These are phyloP conservation scores for Trichoderma cornu-damae DNA, from an alignment of 2,329 filamentous ascomycete species.

Conservation along the genomic window DNA sequence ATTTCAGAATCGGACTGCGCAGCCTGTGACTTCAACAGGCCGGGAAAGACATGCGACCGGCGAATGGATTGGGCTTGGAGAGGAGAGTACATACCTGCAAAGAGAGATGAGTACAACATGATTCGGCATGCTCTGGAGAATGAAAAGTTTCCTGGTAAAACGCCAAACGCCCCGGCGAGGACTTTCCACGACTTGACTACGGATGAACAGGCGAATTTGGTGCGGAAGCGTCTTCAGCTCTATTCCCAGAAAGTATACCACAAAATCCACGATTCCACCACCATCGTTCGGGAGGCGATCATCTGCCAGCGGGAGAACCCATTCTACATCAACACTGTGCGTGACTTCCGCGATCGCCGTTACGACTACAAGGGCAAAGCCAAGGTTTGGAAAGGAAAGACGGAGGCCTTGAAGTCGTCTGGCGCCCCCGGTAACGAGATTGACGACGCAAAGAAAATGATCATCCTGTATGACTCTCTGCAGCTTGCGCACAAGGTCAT, in stretches of 20 bases:
- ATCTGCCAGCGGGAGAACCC: slow-evolving; percentile 98
- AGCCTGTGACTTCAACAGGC: slow-evolving; percentile 95
- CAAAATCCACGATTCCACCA: slow-evolving; percentile 94
- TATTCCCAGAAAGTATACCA: slow-evolving; percentile 99
- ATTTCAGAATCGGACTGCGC: slow-evolving; percentile 94
- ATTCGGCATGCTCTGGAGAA: slow-evolving; percentile 87
- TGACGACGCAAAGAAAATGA: slow-evolving; percentile 98
- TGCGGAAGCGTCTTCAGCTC: slow-evolving; percentile 82
- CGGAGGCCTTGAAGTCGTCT: slow-evolving; percentile 74
- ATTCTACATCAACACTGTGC: slow-evolving; percentile 95
- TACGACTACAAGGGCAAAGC: slow-evolving; percentile 99
- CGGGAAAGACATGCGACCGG: slow-evolving; percentile 94
- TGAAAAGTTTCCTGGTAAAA: slow-evolving; percentile 81
- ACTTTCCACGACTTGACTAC: slow-evolving; percentile 74
- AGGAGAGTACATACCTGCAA: slow-evolving; percentile 93
- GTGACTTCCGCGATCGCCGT: slow-evolving; percentile 90
- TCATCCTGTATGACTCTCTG: slow-evolving; percentile 88
- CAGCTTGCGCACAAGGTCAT: slow-evolving; percentile 99
- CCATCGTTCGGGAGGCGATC: slow-evolving; percentile 89
- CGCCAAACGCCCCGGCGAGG: slow-evolving; percentile 62
- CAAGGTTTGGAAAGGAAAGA: slow-evolving; percentile 98
- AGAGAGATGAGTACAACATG: slow-evolving; percentile 99
- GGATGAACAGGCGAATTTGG: slow-evolving; percentile 75
- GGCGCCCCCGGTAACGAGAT: slow-evolving; percentile 72
- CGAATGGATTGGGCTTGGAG: slow-evolving; percentile 96